phyloP scores from a whole-genome alignment of 2,329 filamentous ascomycete species.

The Diplodia corticola region DNA sequence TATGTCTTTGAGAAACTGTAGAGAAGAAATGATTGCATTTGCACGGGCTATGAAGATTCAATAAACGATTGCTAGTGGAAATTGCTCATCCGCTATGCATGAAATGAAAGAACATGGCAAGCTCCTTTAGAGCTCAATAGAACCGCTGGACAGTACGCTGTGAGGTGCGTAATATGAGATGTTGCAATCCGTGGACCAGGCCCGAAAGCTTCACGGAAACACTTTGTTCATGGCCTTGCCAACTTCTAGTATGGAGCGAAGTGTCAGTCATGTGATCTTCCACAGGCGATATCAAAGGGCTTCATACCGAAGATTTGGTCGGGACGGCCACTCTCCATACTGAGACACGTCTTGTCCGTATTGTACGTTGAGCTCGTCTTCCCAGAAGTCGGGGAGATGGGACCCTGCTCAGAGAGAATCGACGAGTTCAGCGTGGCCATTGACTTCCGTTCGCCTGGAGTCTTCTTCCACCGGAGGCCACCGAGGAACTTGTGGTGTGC shows the following conservation, averaged over 20 bases:
- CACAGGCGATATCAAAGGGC: background rate
- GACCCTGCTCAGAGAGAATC: background rate
- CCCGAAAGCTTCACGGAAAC: background rate
- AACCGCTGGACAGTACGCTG: background rate
- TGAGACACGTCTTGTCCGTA: background rate
- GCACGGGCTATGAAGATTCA: background rate
- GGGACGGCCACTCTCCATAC: background rate
- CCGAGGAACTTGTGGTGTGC: conserved; percentile 29
- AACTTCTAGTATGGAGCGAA: background rate
- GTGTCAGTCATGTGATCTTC: background rate
- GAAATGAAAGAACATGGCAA: background rate
- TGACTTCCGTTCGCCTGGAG: background rate
- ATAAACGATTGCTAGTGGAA: background rate
- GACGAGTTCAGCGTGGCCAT: background rate
- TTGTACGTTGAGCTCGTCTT: background rate
- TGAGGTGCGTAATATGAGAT: background rate
- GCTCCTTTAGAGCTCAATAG: background rate
- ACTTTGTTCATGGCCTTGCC: background rate
- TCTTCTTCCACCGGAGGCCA: background rate
- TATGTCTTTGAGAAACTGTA: background rate
- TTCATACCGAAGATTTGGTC: conserved; percentile 1
- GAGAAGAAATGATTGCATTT: background rate
- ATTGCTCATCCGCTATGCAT: background rate
- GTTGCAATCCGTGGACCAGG: background rate
- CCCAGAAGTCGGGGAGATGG: background rate